Base-by-base conservation (phyloP, 2,329 filamentous ascomycete genomes). In the Stachybotrys elegans region DNA sequence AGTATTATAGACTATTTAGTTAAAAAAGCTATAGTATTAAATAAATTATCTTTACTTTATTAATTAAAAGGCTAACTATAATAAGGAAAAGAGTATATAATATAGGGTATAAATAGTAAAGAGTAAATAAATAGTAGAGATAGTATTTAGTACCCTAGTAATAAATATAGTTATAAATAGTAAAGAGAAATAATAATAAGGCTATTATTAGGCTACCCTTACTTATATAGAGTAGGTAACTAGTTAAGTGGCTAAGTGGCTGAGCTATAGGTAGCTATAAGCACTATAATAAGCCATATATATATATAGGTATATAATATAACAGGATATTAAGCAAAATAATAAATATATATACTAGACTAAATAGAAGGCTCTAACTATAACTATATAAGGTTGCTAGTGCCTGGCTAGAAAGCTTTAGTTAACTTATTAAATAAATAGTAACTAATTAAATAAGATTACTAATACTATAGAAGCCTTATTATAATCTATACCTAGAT, bases 101-200 rank as follows among this genome's bases (percentile, higher is more conserved):
- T n/a, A n/a, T n/a, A n/a, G n/a, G n/a, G n/a, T n/a, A 29, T 29
- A 9, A 27, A 29, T 16, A 29, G 21, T 17, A 31, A 21, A 41
- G 16, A 35, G 16, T 9, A 29, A 45, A 42, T 34, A 41, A 29
- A 23, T 41, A 13, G 29, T 20, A 29, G 32, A 27, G 21, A 17
- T 36, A 5, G 7, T 41, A 27, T 14, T 27, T 11, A 34, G 20
- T 11, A 35, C 11, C 23, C 31, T 40, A 31, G 20, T 27, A 21
- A 25, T 45, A 31, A 29, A 16, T 22, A 32, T 42, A 20, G 20
- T 39, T 22, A 39, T 38, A 43, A 29, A 9, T n/a, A n/a, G n/a
- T n/a, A n/a, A 29, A 29, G 8, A 29, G 14, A 9, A 29, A 29
- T 29, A 29, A 34, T 36, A 29, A 29, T 29, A 29, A 29, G 8